Evolutionary conservation across 2,329 filamentous ascomycete genomes (phyloP).

Genomic region (Eutypa lata): DNA sequence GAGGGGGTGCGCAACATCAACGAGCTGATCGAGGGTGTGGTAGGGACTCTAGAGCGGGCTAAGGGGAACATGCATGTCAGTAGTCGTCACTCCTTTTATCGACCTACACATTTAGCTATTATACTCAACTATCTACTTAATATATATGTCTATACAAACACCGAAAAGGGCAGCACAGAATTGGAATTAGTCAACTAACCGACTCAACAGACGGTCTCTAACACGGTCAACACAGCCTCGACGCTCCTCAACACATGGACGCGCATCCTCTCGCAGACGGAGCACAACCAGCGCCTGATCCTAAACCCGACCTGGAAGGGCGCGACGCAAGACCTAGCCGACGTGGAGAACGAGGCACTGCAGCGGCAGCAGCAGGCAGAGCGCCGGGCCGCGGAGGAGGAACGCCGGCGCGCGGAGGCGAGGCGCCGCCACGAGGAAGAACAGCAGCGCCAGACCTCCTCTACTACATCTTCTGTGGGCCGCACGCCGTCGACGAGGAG

Average conservation of each 20-base stretch:
- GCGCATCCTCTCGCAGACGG: slow-evolving; percentile 90
- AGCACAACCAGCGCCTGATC: slow-evolving; percentile 92
- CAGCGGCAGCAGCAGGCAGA: slow-evolving; percentile 74
- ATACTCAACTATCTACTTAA: too few relatives aligned
- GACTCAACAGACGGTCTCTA: slow-evolving; percentile 66
- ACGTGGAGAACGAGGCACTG: slow-evolving; percentile 77
- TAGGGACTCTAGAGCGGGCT: slow-evolving; percentile 67
- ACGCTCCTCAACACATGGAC: slow-evolving; percentile 94
- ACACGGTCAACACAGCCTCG: slow-evolving; percentile 83
- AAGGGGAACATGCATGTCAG: slow-evolving; percentile 74
- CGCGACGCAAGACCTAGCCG: slow-evolving; percentile 78
- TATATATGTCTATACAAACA: too few relatives aligned
- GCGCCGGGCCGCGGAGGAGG: slow-evolving; percentile 72
- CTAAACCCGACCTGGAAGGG: slow-evolving; percentile 88
- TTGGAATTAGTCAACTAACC: too few relatives aligned
- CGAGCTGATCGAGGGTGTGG: slow-evolving; percentile 75
- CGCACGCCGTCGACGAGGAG: slow-evolving; percentile 6
- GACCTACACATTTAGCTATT: too few relatives aligned
- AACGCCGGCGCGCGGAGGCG: slow-evolving; percentile 71
- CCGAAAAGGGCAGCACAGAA: too few relatives aligned
- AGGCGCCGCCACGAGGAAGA: slow-evolving; percentile 62
- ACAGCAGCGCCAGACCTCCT: slow-evolving; percentile 40
- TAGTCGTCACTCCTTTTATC: slow-evolving; percentile 1
- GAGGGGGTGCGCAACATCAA: slow-evolving; percentile 85
- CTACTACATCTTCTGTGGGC: neutral